Evolutionary conservation across 768 basidiomycete genomes (phyloP).

Genomic region (Stropharia rugosoannulata): DNA sequence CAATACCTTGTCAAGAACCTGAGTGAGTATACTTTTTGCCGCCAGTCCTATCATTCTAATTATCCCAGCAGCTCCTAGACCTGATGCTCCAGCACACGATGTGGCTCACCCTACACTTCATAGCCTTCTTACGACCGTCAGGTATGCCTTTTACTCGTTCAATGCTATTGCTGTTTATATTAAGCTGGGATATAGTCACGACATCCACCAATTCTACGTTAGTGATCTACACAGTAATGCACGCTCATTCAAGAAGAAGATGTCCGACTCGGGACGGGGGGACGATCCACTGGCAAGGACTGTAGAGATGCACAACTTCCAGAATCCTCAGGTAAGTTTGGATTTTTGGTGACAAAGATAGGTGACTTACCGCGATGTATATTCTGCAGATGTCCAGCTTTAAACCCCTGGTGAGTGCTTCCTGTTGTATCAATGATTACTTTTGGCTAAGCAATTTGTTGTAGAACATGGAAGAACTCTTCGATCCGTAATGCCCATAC

Average conservation of each 20-base stretch:
- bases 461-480: not conserved
- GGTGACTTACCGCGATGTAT: not conserved
- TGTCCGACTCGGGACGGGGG: constrained; percentile 11
- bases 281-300: not conserved
- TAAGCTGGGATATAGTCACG: constrained; percentile 21
- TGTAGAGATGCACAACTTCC: constrained; percentile 18
- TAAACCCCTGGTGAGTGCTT: constrained; percentile 10
- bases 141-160: constrained; percentile 15
- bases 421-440: not conserved
- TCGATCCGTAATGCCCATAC: not conserved
- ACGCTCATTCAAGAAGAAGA: constrained; percentile 20
- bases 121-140: constrained; percentile 26
- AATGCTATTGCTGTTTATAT: not conserved
- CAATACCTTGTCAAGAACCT: constrained; percentile 18
- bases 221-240: constrained; percentile 21
- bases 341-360: not conserved
- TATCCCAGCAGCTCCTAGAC: constrained; percentile 13
- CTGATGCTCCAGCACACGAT: not conserved
- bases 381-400: constrained; percentile 9
- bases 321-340: constrained; percentile 14
- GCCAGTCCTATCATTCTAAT: not conserved
- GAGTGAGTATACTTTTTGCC: not conserved
- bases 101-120: constrained; percentile 23
- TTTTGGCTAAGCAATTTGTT: not conserved
- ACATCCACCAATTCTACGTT: constrained; percentile 29